Base-by-base conservation (phyloP, 208 protist genomes). In the Crithidia expoeki region DNA sequence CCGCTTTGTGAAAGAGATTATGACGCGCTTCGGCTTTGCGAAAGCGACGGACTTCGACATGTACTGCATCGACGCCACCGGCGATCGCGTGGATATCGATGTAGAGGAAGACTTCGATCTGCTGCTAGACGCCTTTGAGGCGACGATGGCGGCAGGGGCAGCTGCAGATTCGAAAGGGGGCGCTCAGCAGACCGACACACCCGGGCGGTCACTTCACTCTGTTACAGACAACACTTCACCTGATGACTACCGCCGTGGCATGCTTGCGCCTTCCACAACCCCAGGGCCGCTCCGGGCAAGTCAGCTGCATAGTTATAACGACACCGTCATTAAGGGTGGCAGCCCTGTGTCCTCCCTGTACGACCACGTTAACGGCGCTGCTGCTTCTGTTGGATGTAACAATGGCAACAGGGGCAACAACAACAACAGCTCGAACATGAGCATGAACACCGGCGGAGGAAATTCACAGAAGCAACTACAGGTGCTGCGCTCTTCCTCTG, bases 81-180 rank as follows among this genome's bases (percentile, higher is more conserved):
- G 85, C 21, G 90, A 95, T 44, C 85, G 80, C 19, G 80, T 93
- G 4, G 90, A 95, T 67, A 93, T 95, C 80, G 90, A 95, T 52
- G 69, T 88, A 23, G 59, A 72, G 63, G 71, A 82, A 12, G 90
- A 92, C 75, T 90, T 93, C 59, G 70, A 82, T 17, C 60, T 72
- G 33, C 81, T 93, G 36, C 61, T 79, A 16, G 59, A 58, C 65
- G 56, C 74, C 17, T 92, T 84, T 63, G 76, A 76, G 21, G 51
- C 40, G 9, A n/a, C 30, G 14, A 47, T 72, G 44, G 65, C 17
- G 40, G 52, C 40, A 44, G 73, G 14, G 17, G 69, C 7, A 14
- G 23, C 49, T 14, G 5, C 12, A 32, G 49, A 53, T 5, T 5
- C 5, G 32, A 4, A 59, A 9, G 42, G 42, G 16, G 32, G 9